Percentiles rank a stretch among this genome's conserved stretches.
phyloP scores from a whole-genome alignment of 1,284 basidiomycete genomes.

The Megacollybia platyphylla region DNA sequence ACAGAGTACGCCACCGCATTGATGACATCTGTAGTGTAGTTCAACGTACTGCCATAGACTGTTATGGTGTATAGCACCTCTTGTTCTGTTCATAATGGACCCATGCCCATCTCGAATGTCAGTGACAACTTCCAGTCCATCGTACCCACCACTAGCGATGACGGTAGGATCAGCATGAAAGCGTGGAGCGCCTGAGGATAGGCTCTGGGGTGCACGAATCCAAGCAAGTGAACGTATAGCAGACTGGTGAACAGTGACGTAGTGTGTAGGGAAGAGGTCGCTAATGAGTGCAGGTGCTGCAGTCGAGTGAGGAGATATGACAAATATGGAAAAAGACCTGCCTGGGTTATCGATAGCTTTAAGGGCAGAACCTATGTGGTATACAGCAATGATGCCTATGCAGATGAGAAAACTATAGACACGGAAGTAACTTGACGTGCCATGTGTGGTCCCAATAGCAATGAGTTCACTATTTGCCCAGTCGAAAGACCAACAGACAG shows the following conservation, averaged over 20 bases:
- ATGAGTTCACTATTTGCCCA: slow-evolving; percentile 79
- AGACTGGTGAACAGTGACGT: slow-evolving; percentile 64
- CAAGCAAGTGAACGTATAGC: slow-evolving; percentile 64
- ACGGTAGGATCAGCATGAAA: slow-evolving; percentile 51
- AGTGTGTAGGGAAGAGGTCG: slow-evolving; percentile 56
- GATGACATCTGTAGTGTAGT: slow-evolving; percentile 46
- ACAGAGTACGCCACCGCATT: slow-evolving; percentile 51
- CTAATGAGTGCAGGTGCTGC: slow-evolving; percentile 14
- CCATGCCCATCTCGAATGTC: slow-evolving; percentile 61
- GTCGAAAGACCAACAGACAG: slow-evolving; percentile 63
- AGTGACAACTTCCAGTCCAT: slow-evolving; percentile 60
- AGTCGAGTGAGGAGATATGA: background rate
- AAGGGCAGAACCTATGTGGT: slow-evolving; percentile 49
- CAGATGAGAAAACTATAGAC: slow-evolving; percentile 3
- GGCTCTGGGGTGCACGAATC: slow-evolving; percentile 52
- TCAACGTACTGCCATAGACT: background rate
- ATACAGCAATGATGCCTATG: slow-evolving; percentile 65
- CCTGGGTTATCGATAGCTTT: slow-evolving; percentile 17
- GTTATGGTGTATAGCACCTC: slow-evolving; percentile 31
- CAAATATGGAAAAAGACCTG: slow-evolving; percentile 6
- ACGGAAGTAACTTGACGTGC: slow-evolving; percentile 21
- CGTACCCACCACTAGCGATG: slow-evolving; percentile 64
- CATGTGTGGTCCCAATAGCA: slow-evolving; percentile 73
- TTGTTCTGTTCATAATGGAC: slow-evolving; percentile 59
- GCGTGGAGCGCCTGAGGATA: slow-evolving; percentile 29